Conservation (phyloP, 2,329 filamentous ascomycete species). For the Fusarium sp. region DNA sequence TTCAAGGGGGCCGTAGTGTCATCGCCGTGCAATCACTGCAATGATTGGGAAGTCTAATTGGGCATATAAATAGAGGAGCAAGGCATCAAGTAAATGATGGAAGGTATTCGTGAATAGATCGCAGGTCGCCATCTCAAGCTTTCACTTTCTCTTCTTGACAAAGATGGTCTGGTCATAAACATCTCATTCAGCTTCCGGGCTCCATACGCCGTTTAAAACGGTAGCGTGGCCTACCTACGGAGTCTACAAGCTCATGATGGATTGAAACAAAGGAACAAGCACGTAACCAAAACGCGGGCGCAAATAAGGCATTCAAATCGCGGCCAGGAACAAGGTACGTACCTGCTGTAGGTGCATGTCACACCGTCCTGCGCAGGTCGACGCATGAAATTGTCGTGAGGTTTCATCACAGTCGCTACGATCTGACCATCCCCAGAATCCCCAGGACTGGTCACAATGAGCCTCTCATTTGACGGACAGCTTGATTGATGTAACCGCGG, state of each 20-base stretch:
- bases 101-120: neutral
- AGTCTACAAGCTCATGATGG: slow-evolving; percentile 1
- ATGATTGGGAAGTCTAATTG: neutral
- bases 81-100: neutral
- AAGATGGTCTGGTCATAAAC: slow-evolving; percentile 1
- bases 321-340: slow-evolving; percentile 14
- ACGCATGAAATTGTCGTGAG: slow-evolving; percentile 24
- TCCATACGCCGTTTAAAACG: slow-evolving; percentile 16
- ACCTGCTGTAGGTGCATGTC: slow-evolving; percentile 7
- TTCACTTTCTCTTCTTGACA: neutral
- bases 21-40: neutral
- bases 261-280: slow-evolving; percentile 10
- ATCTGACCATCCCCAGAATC: slow-evolving; percentile 1
- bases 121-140: neutral
- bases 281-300: slow-evolving; percentile 6
- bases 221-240: slow-evolving; percentile 9
- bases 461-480: neutral
- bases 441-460: neutral
- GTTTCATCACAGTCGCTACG: slow-evolving; percentile 6
- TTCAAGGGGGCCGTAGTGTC: slow-evolving; percentile 14
- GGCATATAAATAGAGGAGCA: neutral
- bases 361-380: slow-evolving; percentile 7
- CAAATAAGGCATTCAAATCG: slow-evolving; percentile 15
- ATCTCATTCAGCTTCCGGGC: neutral
- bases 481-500: slow-evolving; percentile 13